Conservation (phyloP, 768 basidiomycete genomes). For the Boletus pseudopeckii region DNA sequence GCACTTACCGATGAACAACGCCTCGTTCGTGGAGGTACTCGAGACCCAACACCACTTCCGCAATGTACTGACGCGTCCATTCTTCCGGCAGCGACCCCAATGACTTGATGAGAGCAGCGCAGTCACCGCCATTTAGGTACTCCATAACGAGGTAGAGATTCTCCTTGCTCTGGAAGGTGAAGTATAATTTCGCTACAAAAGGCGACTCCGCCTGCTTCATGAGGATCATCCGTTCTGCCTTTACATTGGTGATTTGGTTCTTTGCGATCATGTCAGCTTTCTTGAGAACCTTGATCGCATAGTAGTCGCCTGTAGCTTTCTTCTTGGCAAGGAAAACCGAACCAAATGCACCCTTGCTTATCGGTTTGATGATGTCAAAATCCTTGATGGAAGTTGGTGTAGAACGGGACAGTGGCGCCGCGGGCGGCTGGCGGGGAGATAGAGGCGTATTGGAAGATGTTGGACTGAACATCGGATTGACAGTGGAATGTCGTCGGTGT, state of each 20-base stretch:
- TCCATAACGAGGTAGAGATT: conserved; percentile 99
- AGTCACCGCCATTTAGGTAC: conserved; percentile 97
- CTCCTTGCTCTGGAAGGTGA: conserved; percentile 99
- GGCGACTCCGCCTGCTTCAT: conserved; percentile 99
- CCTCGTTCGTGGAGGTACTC: conserved; percentile 96
- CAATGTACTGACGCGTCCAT: conserved; percentile 95
- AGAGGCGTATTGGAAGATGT: conserved; percentile 52
- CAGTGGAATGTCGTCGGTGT: conserved; percentile 70
- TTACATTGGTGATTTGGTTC: conserved; percentile 99
- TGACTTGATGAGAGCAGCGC: conserved; percentile 94
- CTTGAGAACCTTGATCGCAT: conserved; percentile 99
- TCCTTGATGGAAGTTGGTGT: conserved; percentile 94
- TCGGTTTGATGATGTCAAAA: conserved; percentile 99
- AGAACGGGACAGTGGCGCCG: conserved; percentile 72
- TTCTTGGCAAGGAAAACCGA: conserved; percentile 98
- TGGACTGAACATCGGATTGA: conserved; percentile 60
- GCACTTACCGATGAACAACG: conserved; percentile 88
- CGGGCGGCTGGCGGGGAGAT: conserved; percentile 83
- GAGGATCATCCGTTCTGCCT: conserved; percentile 98
- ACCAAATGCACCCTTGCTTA: conserved; percentile 97
- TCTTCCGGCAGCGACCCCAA: conserved; percentile 92
- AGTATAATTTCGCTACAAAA: conserved; percentile 96
- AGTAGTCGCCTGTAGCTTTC: conserved; percentile 97
- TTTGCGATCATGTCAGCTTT: conserved; percentile 99
- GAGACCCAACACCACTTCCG: conserved; percentile 91